Evolutionary conservation across 768 basidiomycete genomes (phyloP), one percentile per base, ranked within the genome.

Genomic region (Cyclocybe aegerita): DNA sequence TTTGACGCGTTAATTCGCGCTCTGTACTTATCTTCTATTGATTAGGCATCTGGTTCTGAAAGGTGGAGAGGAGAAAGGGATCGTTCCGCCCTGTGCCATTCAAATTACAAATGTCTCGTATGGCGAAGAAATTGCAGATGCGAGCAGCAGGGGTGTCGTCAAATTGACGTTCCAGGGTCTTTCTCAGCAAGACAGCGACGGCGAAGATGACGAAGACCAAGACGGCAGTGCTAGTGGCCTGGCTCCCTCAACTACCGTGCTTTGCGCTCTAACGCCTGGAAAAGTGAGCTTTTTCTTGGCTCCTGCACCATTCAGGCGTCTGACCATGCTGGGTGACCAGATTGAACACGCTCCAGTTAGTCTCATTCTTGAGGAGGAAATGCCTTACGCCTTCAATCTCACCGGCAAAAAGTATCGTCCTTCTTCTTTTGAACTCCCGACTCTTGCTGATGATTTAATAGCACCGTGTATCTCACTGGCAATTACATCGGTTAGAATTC

Each of bases 51-150:
- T 79, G 16, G 72, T 71, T 42, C 66, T 90, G 40, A 69, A 72
- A 23, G 83, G 86, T 11, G 84, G 82, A 49, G 67, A 86, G 58
- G 69, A 77, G 52, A 70, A 82, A 62, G 70, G 74, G 45, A 57
- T 93, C 63, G 62, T 75, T 16, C 81, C 88, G 50, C 79, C 80
- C 48, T 77, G 78, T 33, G 87, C 90, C 69, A 70, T 95, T 63
- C 78, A 79, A 62, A 80, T 97, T 62, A 92, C 90, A 63, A 93
- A 93, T 65, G 83, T 85, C 39, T 81, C 92, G 2, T 81, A 94
- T 43, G 87, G 88, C 46, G 86, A 90, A 50, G 76, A 81, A 58
- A 72, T 95, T 49, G 74, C 69, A 35, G 86, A 92, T 64, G 59
- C 71, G 43, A 70, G 73, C 33, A 80, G 77, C 10, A 74, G 88